Evolutionary conservation across 352 stramenopile species (phyloP), one percentile per base, ranked within the genome.

Genomic region (Pythium diclinum): DNA sequence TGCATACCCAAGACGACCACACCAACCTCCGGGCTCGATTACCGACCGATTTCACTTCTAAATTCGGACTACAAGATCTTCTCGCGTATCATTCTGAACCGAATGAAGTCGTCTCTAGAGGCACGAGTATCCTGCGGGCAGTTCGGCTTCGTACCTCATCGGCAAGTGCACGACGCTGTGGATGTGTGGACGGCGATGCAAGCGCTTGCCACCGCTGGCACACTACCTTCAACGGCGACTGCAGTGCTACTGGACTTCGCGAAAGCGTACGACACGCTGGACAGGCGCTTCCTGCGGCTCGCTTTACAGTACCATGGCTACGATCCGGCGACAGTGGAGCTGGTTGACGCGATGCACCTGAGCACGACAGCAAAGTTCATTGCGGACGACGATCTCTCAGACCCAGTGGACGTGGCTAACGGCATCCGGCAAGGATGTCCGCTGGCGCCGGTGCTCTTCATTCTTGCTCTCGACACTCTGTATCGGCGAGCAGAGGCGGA

Each of bases 1-100:
- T 67, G 60, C 34, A 38, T 61, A 3, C 38, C 51, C 9, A 58
- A 67, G 17, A 52, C 42, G 11, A 1, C 23, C 3, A n/a, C 0
- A 5, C 60, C 60, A 17, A 33, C 9, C 1, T 25, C 36, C 1
- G 60, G 60, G 4, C 38, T 61, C 36, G 60, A 67, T 23, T 67
- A 47, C 30, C 36, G 60, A 6, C 60, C 60, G 13, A 59, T 65
- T 16, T 32, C 59, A 2, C 6, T 59, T 1, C 25, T 65, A 1
- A 65, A 58, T 25, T 42, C 59, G 2, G 60, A 67, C 30, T 67
- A 67, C 60, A 67, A 67, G 60, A 56, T 67, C 38, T 65, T 46
- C 38, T 32, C 34, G 8, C 4, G 52, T 7, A 9, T 60, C 7
- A 38, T 67, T 1, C 38, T 60, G 3, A 14, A 23, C 3, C 23